Base-by-base conservation (phyloP, 345 rosid genomes). In the Orychophragmus violaceus region DNA sequence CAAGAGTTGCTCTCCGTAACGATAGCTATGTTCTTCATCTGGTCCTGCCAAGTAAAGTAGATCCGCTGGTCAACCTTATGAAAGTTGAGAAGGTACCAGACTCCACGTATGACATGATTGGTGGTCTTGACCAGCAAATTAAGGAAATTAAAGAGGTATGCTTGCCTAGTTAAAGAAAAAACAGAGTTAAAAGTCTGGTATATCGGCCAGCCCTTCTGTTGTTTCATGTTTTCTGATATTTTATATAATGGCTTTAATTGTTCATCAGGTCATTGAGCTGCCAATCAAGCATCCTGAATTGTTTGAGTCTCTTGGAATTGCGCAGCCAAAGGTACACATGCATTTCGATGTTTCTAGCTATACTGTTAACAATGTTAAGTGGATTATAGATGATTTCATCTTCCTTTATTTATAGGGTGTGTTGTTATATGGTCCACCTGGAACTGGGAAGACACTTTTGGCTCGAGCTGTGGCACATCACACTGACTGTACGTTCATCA, bases 381-480 rank as follows among this genome's bases (percentile, higher is more conserved):
- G 27, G 21, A 19, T 53, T 41, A 6, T 13, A 70, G 24, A 39
- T 48, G 10, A 44, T 16, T 11, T 36, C 5, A 46, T 30, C 22
- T 8, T 2, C 3, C 17, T 50, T 17, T 65, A 14, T 69, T n/a
- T 50, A n/a, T 66, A 94, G 99, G 99, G 99, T 62, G 99, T 94
- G 59, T 77, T 94, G 75, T 81, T 94, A 13, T 94, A 94, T 81
- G 99, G 99, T 23, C 99, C 99, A 25, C 99, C 99, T 56, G 99
- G 99, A 62, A 94, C 99, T 36, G 99, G 99, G 37, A 94, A 94
- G 77, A 94, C 99, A 16, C 76, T 94, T 60, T 74, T 94, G 84
- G 99, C 99, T 39, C 84, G 99, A 74, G 99, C 99, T 42, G 99
- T 94, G 72, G 99, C 99, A 39, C 99, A 94, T 79, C 99, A 94